These are phyloP conservation scores for Fusarium sp. DNA, from an alignment of 2,329 filamentous ascomycete species.

Conservation along the genomic window DNA sequence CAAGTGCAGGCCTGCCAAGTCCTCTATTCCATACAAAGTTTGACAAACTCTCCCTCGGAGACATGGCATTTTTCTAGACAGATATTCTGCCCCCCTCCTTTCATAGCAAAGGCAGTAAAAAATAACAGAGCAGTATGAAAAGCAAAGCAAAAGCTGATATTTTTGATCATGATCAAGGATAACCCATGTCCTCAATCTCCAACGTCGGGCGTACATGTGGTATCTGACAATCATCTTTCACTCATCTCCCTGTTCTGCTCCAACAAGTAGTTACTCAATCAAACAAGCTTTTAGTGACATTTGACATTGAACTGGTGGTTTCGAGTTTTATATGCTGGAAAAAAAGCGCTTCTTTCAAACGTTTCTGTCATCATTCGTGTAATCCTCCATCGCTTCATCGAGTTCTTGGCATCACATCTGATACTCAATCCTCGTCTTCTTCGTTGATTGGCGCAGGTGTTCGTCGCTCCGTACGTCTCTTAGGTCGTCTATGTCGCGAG, in stretches of 20 bases:
- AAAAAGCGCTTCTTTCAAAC: constrained; percentile 37
- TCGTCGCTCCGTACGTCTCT: constrained; percentile 73
- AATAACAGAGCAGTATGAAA: constrained; percentile 17
- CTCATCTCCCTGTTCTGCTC: constrained; percentile 20
- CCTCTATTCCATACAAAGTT: not conserved
- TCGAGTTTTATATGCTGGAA: constrained; percentile 36
- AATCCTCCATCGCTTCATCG: constrained; percentile 1
- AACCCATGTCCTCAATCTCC: not conserved
- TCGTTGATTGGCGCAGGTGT: constrained; percentile 80
- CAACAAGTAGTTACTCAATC: constrained; percentile 30
- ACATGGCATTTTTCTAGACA: constrained; percentile 5
- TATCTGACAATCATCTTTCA: constrained; percentile 43
- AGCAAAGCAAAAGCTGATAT: constrained; percentile 8
- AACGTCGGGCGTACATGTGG: constrained; percentile 39
- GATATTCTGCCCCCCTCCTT: not conserved
- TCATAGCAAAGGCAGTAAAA: constrained; percentile 4
- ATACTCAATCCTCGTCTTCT: constrained; percentile 70
- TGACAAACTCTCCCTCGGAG: not conserved
- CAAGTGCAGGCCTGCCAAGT: not conserved
- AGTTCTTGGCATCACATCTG: constrained; percentile 7
- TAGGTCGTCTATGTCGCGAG: constrained; percentile 73
- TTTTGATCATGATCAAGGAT: constrained; percentile 6
- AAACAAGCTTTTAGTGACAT: constrained; percentile 37
- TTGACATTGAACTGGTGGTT: constrained; percentile 29
- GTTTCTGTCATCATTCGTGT: constrained; percentile 35